phyloP scores from a whole-genome alignment of 2,329 filamentous ascomycete genomes.

The Cladosporium cucumerinum region DNA sequence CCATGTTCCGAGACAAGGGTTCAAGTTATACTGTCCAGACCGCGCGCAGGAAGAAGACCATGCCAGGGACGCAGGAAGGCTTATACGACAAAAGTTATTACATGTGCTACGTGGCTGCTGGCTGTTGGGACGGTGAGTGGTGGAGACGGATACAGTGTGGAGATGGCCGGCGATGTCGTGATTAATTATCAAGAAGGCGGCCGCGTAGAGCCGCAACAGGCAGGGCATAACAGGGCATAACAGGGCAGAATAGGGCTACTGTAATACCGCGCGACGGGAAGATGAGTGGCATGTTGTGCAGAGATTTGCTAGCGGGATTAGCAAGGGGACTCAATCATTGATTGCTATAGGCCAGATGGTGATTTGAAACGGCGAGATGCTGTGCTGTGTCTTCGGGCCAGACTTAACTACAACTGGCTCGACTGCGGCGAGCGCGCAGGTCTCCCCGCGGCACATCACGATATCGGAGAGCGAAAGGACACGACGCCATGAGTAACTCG shows the following conservation, averaged over 20 bases:
- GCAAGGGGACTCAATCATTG: neutral
- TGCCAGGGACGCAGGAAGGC: neutral
- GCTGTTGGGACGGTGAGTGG: neutral
- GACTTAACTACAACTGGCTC: neutral
- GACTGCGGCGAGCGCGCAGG: neutral
- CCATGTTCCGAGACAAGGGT: neutral
- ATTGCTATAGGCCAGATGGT: neutral
- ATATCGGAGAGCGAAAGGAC: constrained; percentile 8
- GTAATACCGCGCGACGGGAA: neutral
- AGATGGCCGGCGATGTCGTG: constrained; percentile 5
- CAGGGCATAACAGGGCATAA: neutral
- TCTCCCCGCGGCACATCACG: neutral
- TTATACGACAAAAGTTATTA: constrained; percentile 1
- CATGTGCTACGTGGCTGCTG: constrained; percentile 9
- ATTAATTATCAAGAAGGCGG: neutral
- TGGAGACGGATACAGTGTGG: neutral
- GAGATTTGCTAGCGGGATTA: constrained; percentile 11
- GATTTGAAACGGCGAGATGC: neutral
- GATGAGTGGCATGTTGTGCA: neutral
- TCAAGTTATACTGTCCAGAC: neutral
- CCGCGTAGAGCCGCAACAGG: constrained; percentile 1
- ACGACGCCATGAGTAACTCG: constrained; percentile 2
- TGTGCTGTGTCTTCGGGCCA: neutral
- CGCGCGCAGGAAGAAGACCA: neutral
- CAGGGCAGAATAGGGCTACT: neutral